Conservation (phyloP, 2,329 filamentous ascomycete species). For the Nigrograna mackinnonii region DNA sequence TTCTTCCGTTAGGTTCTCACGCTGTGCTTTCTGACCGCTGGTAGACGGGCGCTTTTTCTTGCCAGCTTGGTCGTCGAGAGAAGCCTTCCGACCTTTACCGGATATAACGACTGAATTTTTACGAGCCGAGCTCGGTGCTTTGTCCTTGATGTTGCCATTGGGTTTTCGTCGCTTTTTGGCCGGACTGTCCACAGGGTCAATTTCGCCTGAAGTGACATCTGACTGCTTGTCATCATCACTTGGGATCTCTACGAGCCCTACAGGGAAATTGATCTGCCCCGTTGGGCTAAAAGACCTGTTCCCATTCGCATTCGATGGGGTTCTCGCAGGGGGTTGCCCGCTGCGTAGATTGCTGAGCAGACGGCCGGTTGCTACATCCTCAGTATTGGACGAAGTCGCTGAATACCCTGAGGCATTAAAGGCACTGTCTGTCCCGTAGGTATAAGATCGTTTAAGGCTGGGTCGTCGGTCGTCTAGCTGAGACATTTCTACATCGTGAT, state of each 20-base stretch:
- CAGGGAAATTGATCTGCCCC: slow-evolving; percentile 4
- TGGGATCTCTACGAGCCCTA: slow-evolving; percentile 6
- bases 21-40: slow-evolving; percentile 28
- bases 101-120: slow-evolving; percentile 20
- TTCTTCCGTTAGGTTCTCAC: slow-evolving; percentile 70
- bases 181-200: slow-evolving; percentile 13
- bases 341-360: neutral
- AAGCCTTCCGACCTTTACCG: slow-evolving; percentile 24
- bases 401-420: slow-evolving; percentile 35
- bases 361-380: slow-evolving; percentile 4
- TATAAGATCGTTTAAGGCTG: slow-evolving; percentile 32
- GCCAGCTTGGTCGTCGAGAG: slow-evolving; percentile 15
- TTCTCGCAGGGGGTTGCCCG: neutral
- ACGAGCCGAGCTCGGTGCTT: slow-evolving; percentile 13
- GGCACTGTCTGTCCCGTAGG: slow-evolving; percentile 38
- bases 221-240: slow-evolving; percentile 24
- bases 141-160: slow-evolving; percentile 6
- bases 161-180: slow-evolving; percentile 24
- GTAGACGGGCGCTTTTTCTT: slow-evolving; percentile 33
- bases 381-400: slow-evolving; percentile 20
- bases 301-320: neutral
- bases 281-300: neutral
- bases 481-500: slow-evolving; percentile 10
- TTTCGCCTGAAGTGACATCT: slow-evolving; percentile 24
- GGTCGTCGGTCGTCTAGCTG: slow-evolving; percentile 8